phyloP scores from a whole-genome alignment of 176 grass and related monocot genomes.

The Zizania latifolia region DNA sequence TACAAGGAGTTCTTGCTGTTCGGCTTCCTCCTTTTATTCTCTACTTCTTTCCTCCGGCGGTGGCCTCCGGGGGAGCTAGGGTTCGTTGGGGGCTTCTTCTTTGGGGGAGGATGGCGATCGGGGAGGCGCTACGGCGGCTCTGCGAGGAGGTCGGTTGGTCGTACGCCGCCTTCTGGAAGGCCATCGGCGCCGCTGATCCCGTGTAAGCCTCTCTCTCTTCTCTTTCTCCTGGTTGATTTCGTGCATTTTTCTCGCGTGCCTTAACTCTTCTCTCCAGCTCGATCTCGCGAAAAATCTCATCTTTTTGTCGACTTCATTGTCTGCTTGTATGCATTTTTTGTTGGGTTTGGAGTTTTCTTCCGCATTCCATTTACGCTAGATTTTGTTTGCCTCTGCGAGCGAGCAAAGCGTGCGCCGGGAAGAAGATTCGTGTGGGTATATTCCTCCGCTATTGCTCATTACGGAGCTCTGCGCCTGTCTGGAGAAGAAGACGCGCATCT shows the following conservation, averaged over 20 bases:
- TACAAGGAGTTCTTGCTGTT: neutral
- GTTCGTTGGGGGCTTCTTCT: slow-evolving; percentile 18
- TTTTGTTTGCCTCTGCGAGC: slow-evolving; percentile 15
- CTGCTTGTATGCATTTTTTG: neutral
- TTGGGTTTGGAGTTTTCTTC: slow-evolving; percentile 14
- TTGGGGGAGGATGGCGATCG: slow-evolving; percentile 51
- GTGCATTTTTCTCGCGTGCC: neutral
- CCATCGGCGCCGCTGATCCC: slow-evolving; percentile 54
- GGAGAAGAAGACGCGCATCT: neutral
- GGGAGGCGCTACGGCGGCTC: slow-evolving; percentile 67
- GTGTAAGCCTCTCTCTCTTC: slow-evolving; percentile 49
- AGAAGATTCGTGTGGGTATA: slow-evolving; percentile 36
- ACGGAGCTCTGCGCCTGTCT: neutral
- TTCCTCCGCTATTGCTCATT: slow-evolving; percentile 31
- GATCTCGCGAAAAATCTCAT: neutral
- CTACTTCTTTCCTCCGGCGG: neutral
- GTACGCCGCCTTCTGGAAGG: slow-evolving; percentile 91
- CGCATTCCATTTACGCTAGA: slow-evolving; percentile 35
- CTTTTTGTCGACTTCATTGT: neutral
- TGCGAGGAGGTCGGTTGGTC: slow-evolving; percentile 92
- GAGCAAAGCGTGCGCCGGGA: slow-evolving; percentile 19
- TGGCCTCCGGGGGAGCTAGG: slow-evolving; percentile 29
- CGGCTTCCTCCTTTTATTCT: neutral
- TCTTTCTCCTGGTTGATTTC: neutral
- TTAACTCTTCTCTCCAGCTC: slow-evolving; percentile 17